Conservation (phyloP, 2,329 filamentous ascomycete species). For the Aspergillus novofumigatus region DNA sequence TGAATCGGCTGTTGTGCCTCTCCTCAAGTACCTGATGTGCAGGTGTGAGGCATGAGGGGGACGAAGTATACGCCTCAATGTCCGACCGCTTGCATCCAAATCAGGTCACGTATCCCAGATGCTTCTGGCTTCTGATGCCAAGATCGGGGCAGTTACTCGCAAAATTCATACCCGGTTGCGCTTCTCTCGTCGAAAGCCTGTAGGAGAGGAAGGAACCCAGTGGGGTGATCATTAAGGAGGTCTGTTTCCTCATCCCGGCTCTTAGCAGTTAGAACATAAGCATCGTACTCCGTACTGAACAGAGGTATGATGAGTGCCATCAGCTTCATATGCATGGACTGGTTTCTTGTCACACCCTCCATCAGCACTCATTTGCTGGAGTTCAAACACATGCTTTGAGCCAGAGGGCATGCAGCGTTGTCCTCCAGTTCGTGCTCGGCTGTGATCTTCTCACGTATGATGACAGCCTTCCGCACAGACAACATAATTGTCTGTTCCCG, state of each 20-base stretch:
- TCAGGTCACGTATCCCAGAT: not conserved
- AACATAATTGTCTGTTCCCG: not conserved
- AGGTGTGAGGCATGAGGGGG: not conserved
- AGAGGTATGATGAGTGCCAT: not conserved
- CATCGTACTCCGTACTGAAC: not conserved
- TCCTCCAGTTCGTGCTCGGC: not conserved
- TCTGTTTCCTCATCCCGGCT: not conserved
- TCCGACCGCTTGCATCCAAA: not conserved
- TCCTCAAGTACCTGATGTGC: not conserved
- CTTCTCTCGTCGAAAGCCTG: not conserved
- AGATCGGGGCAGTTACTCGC: not conserved
- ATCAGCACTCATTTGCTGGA: not conserved
- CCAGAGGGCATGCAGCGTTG: not conserved
- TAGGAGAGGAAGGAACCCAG: not conserved
- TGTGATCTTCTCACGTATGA: not conserved
- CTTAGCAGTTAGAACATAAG: not conserved
- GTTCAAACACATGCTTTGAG: not conserved
- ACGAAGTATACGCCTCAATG: not conserved
- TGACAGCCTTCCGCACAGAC: not conserved
- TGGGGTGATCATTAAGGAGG: not conserved
- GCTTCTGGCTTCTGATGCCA: not conserved
- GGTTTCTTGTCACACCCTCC: constrained; percentile 3
- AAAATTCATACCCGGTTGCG: not conserved
- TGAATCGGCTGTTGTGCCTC: not conserved
- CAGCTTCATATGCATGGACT: constrained; percentile 6